A percentile compares a stretch with the other conserved stretches of the same genome.
Conservation (phyloP, 345 rosid species). For the Linum lewisii region DNA sequence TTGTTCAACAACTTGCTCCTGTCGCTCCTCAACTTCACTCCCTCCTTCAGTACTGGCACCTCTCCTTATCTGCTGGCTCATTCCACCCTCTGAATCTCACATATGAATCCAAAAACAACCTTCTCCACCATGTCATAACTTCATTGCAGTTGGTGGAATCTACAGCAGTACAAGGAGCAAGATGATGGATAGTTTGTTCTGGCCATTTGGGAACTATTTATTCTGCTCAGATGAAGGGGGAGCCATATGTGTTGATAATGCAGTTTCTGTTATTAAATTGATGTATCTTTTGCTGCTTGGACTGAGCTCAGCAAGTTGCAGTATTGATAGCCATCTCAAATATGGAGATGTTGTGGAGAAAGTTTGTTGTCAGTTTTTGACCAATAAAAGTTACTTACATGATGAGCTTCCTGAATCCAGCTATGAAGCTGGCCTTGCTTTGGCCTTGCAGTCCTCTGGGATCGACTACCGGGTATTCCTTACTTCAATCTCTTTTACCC, state of each 20-base stretch:
- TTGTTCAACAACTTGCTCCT: slow-evolving; percentile 19
- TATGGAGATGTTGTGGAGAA: slow-evolving; percentile 40
- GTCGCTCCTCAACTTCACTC: slow-evolving; percentile 16
- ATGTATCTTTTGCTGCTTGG: slow-evolving; percentile 42
- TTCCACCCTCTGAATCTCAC: slow-evolving; percentile 8
- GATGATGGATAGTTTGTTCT: slow-evolving; percentile 23
- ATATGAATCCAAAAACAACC: slow-evolving; percentile 12
- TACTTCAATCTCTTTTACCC: not conserved
- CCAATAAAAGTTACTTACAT: slow-evolving; percentile 26
- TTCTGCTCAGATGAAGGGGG: slow-evolving; percentile 75
- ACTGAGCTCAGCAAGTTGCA: slow-evolving; percentile 18
- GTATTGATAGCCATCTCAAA: slow-evolving; percentile 49
- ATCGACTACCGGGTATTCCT: slow-evolving; percentile 32
- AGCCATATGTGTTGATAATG: slow-evolving; percentile 65
- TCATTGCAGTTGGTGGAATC: slow-evolving; percentile 6
- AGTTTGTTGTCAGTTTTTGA: slow-evolving; percentile 31
- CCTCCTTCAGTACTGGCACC: slow-evolving; percentile 26
- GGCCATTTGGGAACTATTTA: slow-evolving; percentile 67
- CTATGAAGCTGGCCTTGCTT: slow-evolving; percentile 48
- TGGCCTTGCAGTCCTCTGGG: slow-evolving; percentile 62
- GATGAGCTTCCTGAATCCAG: slow-evolving; percentile 38
- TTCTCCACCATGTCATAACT: slow-evolving; percentile 20
- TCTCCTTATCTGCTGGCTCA: slow-evolving; percentile 19
- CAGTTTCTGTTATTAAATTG: slow-evolving; percentile 37
- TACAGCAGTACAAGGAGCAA: too few relatives aligned